These are phyloP conservation scores for Rubia tinctorum DNA, from an alignment of 305 asterid species.

Conservation along the genomic window DNA sequence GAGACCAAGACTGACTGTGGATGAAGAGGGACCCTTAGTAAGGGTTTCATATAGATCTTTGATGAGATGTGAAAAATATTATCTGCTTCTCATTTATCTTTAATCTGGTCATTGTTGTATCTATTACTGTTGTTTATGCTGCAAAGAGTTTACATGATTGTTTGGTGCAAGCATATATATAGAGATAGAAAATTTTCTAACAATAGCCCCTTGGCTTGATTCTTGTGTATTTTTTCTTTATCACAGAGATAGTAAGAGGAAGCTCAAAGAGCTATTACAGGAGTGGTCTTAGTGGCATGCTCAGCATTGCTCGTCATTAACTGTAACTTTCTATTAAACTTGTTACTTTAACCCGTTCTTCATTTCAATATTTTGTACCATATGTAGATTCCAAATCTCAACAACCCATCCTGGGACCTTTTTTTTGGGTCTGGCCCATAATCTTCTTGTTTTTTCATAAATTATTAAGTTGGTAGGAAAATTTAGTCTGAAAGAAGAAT, in stretches of 20 bases:
- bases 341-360: neutral
- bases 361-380: neutral
- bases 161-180: neutral
- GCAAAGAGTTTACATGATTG: neutral
- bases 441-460: neutral
- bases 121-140: neutral
- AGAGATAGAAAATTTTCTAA: neutral
- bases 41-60: conserved; percentile 62
- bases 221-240: conserved; percentile 11
- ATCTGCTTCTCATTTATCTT: conserved; percentile 9
- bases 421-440: neutral
- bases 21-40: conserved; percentile 74
- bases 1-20: conserved; percentile 67
- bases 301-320: conserved; percentile 47
- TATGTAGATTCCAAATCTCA: neutral
- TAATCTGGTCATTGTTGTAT: neutral
- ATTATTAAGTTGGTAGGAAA: neutral
- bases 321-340: conserved; percentile 33
- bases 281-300: conserved; percentile 95
- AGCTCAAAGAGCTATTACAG: conserved; percentile 80
- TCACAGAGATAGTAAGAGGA: conserved; percentile 83
- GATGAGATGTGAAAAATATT: conserved; percentile 39
- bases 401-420: neutral
- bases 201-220: conserved; percentile 17
- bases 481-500: neutral